These are phyloP conservation scores for Fusarium sp. DNA, from an alignment of 2,329 filamentous ascomycete species.

Conservation along the genomic window DNA sequence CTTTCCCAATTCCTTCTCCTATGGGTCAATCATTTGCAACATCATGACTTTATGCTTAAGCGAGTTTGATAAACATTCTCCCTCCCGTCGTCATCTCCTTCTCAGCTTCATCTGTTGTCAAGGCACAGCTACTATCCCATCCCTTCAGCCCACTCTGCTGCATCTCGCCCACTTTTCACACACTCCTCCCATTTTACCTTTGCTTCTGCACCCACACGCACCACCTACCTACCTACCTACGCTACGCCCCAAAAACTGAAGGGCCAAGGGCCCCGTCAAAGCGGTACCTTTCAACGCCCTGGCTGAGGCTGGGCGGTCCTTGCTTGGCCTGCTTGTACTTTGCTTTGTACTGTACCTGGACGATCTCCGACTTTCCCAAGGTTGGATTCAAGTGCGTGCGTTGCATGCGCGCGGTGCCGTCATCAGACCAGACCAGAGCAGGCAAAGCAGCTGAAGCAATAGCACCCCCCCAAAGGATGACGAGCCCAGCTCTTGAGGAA, in stretches of 20 bases:
- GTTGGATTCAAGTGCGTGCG: slow-evolving; percentile 5
- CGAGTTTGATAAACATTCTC: background rate
- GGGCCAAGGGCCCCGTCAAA: slow-evolving; percentile 11
- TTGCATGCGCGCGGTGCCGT: slow-evolving; percentile 18
- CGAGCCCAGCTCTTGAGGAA: background rate
- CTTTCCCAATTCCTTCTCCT: background rate
- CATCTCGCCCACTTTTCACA: slow-evolving; percentile 7
- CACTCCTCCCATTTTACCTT: slow-evolving; percentile 17
- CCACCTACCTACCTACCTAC: too few species aligned
- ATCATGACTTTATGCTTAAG: background rate
- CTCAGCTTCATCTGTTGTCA: background rate
- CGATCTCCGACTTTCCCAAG: slow-evolving; percentile 22
- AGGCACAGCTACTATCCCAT: background rate
- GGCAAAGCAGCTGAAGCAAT: background rate
- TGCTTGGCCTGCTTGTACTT: background rate
- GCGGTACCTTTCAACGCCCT: slow-evolving; percentile 14
- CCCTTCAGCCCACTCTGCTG: slow-evolving; percentile 3
- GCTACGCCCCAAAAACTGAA: background rate
- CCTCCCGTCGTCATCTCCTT: background rate
- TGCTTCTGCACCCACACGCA: background rate
- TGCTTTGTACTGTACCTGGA: slow-evolving; percentile 4
- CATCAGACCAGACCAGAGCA: slow-evolving; percentile 18
- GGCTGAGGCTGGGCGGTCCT: slow-evolving; percentile 17
- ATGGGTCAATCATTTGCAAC: background rate
- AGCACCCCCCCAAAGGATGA: slow-evolving; percentile 1